These are phyloP conservation scores for Actinidia chinensis DNA, from an alignment of 179 eudicot genomes.

Conservation along the genomic window DNA sequence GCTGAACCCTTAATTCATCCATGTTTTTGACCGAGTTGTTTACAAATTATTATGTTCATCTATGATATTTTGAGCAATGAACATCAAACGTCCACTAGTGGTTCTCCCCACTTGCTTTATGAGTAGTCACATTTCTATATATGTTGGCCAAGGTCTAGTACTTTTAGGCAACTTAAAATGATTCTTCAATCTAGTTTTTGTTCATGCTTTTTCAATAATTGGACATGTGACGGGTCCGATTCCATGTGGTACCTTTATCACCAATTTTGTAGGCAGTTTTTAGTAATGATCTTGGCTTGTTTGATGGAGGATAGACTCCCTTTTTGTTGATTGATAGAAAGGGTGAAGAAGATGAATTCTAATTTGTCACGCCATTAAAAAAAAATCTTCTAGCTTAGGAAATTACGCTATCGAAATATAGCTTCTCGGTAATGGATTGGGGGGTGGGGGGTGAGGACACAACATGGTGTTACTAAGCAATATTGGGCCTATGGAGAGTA, in stretches of 20 bases:
- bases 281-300: not conserved
- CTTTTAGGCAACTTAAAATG: slow-evolving; percentile 6
- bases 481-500: too few species aligned
- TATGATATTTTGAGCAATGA: too few species aligned
- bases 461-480: too few species aligned
- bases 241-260: slow-evolving; percentile 3
- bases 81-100: too few species aligned
- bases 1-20: too few species aligned
- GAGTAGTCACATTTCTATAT: not conserved
- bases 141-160: not conserved
- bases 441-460: too few species aligned
- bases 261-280: not conserved
- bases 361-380: too few species aligned
- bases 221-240: slow-evolving; percentile 8
- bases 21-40: too few species aligned
- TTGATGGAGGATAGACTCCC: not conserved
- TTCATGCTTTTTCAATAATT: slow-evolving; percentile 3
- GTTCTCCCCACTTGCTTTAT: not conserved
- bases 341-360: not conserved
- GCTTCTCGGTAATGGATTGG: too few species aligned
- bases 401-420: too few species aligned
- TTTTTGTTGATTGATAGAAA: not conserved
- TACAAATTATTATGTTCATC: too few species aligned
- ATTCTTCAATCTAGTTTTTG: slow-evolving; percentile 3
- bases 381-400: too few species aligned